phyloP scores from a whole-genome alignment of 176 grass and related monocot species.

The Oryza meyeriana region DNA sequence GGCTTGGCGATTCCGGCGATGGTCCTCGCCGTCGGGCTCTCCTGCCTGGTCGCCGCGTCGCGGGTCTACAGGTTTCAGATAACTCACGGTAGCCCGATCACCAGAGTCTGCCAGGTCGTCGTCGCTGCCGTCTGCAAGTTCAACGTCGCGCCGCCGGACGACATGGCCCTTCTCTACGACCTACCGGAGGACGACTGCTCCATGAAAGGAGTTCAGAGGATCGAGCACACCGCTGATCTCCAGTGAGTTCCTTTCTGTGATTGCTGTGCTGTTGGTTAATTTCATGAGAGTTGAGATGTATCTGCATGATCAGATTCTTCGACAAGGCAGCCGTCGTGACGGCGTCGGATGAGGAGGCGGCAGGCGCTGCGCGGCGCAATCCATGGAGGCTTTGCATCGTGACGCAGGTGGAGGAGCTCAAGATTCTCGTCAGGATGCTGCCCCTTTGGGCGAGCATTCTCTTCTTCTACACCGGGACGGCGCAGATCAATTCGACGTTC shows the following conservation, averaged over 20 bases:
- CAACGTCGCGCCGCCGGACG: not conserved
- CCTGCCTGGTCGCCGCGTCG: not conserved
- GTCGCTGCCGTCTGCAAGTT: constrained; percentile 25
- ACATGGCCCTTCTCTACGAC: constrained; percentile 10
- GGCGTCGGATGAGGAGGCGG: not conserved
- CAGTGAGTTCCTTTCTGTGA: too few species aligned
- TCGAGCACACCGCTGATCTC: not conserved
- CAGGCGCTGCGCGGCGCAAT: not conserved
- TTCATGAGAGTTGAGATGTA: too few species aligned
- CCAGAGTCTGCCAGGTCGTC: constrained; percentile 34
- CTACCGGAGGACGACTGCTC: not conserved
- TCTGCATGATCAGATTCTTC: too few species aligned
- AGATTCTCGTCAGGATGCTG: constrained; percentile 26
- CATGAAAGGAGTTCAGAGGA: not conserved
- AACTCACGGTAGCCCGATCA: constrained; percentile 17
- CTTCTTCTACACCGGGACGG: constrained; percentile 17
- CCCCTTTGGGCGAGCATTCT: constrained; percentile 16
- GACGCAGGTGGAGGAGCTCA: constrained; percentile 33
- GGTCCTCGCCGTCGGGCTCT: constrained; percentile 5
- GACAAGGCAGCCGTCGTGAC: constrained; percentile 26
- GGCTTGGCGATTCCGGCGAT: constrained; percentile 22
- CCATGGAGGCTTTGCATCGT: not conserved
- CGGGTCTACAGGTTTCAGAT: constrained; percentile 26
- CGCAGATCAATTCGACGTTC: constrained; percentile 27
- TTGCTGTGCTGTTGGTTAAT: too few species aligned